A percentile compares a stretch with the other conserved stretches of the same genome.
Evolutionary conservation across 805 yeast genomes (phyloP).

Genomic region (Cyberlindnera euphorbiae): DNA sequence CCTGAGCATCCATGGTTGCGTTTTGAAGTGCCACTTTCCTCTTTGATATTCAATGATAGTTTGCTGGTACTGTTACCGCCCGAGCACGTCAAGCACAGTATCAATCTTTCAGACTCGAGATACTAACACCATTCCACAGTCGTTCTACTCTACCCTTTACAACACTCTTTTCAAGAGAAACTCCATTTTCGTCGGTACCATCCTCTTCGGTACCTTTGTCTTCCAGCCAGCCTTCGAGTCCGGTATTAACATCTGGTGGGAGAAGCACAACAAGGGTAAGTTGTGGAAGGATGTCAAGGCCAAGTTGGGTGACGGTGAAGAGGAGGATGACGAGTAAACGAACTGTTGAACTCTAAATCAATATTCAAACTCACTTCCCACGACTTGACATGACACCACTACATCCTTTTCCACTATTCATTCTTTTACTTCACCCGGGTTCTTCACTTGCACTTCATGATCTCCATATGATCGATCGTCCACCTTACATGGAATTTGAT

Average conservation of each 20-base stretch:
- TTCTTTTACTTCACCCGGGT: background rate
- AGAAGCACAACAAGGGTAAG: constrained; percentile 76
- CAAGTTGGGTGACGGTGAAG: constrained; percentile 52
- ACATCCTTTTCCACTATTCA: background rate
- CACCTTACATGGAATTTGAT: too few species aligned
- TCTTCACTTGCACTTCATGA: too few species aligned
- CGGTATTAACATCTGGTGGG: constrained; percentile 66
- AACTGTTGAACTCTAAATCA: background rate
- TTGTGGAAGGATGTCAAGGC: constrained; percentile 79
- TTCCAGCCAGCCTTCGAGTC: constrained; percentile 76
- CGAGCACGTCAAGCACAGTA: too few species aligned
- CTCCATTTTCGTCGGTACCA: constrained; percentile 78
- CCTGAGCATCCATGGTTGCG: too few species aligned
- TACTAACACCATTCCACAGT: constrained; percentile 23
- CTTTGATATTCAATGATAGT: too few species aligned
- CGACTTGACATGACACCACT: background rate
- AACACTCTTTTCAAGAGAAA: constrained; percentile 82
- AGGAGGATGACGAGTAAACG: constrained; percentile 45
- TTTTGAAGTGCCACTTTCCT: too few species aligned
- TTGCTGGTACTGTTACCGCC: too few species aligned
- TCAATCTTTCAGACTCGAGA: too few species aligned
- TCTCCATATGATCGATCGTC: too few species aligned
- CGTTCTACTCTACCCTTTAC: constrained; percentile 47
- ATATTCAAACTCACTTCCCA: background rate
- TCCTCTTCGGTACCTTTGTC: constrained; percentile 79